Evolutionary conservation across 2,329 filamentous ascomycete species (phyloP).

Genomic region (Neonectria ditissima): DNA sequence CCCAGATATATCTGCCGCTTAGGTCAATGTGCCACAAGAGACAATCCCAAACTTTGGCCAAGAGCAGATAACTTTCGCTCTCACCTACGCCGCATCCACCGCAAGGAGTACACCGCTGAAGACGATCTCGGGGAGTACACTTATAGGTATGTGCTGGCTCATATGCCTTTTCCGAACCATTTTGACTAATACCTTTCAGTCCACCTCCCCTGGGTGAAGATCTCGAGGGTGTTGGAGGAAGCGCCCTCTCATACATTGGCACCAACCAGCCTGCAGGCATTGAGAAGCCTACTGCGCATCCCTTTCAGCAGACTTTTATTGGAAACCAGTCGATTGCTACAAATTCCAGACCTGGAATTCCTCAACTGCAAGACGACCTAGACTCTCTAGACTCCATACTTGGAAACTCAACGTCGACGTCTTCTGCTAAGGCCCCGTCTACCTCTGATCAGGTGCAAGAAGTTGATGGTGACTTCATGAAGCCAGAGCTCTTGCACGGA

Average conservation of each 20-base stretch:
- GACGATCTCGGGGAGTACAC: slow-evolving; percentile 54
- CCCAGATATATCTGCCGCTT: slow-evolving; percentile 44
- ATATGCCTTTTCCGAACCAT: neutral
- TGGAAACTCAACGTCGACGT: slow-evolving; percentile 19
- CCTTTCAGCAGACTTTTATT: slow-evolving; percentile 16
- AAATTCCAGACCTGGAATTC: slow-evolving; percentile 8
- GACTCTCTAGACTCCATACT: slow-evolving; percentile 17
- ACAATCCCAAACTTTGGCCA: slow-evolving; percentile 75
- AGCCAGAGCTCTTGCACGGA: slow-evolving; percentile 28
- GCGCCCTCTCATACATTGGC: slow-evolving; percentile 39
- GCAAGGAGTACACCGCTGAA: slow-evolving; percentile 49
- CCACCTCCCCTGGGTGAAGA: slow-evolving; percentile 35
- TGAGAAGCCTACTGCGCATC: slow-evolving; percentile 27
- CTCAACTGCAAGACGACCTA: slow-evolving; percentile 23
- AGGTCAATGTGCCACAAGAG: slow-evolving; percentile 40
- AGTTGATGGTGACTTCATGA: slow-evolving; percentile 32
- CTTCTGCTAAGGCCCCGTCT: slow-evolving; percentile 32
- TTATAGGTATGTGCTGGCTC: slow-evolving; percentile 29
- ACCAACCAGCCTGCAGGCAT: slow-evolving; percentile 27
- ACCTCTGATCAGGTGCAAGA: slow-evolving; percentile 34
- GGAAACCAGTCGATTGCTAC: slow-evolving; percentile 1
- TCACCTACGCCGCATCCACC: slow-evolving; percentile 79
- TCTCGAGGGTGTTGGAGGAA: slow-evolving; percentile 45
- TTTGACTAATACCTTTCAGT: slow-evolving; percentile 16
- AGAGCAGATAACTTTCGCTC: slow-evolving; percentile 88